These are phyloP conservation scores for Pterulicium gracile DNA, from an alignment of 1,284 basidiomycete genomes.

Conservation along the genomic window DNA sequence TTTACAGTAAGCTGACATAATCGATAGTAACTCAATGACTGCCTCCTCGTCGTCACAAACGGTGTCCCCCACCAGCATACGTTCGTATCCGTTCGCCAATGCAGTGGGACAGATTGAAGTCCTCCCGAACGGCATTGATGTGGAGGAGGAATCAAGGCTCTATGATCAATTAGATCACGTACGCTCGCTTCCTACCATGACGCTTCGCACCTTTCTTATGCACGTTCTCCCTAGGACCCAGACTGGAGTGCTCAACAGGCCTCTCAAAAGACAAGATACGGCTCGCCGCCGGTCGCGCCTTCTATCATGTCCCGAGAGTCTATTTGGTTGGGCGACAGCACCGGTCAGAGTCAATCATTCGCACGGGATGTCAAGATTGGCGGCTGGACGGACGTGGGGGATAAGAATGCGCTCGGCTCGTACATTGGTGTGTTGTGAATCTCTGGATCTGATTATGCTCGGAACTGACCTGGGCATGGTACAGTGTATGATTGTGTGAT, in stretches of 20 bases:
- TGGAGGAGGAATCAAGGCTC: slow-evolving; percentile 30
- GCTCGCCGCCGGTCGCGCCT: slow-evolving; percentile 28
- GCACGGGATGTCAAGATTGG: slow-evolving; percentile 50
- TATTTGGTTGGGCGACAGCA: slow-evolving; percentile 54
- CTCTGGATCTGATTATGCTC: not conserved
- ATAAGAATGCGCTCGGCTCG: slow-evolving; percentile 39
- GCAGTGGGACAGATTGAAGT: slow-evolving; percentile 21
- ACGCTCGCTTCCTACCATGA: slow-evolving; percentile 7
- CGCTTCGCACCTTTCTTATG: not conserved
- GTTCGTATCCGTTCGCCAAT: slow-evolving; percentile 24
- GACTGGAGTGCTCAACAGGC: slow-evolving; percentile 4
- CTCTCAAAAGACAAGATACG: slow-evolving; percentile 13
- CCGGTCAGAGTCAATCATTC: slow-evolving; percentile 40
- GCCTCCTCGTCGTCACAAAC: too few relatives aligned
- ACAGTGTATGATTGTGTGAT: slow-evolving; percentile 56
- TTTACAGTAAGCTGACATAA: too few relatives aligned
- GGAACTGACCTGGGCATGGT: slow-evolving; percentile 2
- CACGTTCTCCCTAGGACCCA: too few relatives aligned
- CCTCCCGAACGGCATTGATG: slow-evolving; percentile 24
- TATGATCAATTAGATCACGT: slow-evolving; percentile 27
- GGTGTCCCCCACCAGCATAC: too few relatives aligned
- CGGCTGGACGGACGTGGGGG: slow-evolving; percentile 62
- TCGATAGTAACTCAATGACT: too few relatives aligned
- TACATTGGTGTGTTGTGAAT: slow-evolving; percentile 39
- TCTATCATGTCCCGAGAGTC: slow-evolving; percentile 47